Conservation (phyloP, 495 filamentous ascomycete species). For the Neurospora sp. region DNA sequence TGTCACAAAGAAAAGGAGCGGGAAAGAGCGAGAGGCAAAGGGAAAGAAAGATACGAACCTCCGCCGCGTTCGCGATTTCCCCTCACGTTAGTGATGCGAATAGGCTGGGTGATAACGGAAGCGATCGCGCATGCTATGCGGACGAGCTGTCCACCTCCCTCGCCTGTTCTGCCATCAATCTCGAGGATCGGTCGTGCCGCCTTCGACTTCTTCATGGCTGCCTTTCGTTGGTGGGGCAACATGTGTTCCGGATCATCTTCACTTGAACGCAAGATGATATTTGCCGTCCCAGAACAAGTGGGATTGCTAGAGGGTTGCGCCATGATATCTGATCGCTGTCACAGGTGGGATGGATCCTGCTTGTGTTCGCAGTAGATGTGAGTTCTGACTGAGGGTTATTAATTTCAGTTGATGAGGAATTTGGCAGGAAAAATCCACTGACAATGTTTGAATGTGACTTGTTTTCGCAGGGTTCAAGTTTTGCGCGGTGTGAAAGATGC, state of each 20-base stretch:
- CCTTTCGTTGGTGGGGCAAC: neutral
- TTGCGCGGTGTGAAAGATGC: neutral
- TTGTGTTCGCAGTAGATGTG: neutral
- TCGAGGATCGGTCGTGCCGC: conserved; percentile 13
- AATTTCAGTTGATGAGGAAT: neutral
- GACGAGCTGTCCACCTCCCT: conserved; percentile 79
- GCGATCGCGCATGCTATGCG: conserved; percentile 62
- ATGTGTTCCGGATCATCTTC: neutral
- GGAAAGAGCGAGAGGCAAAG: conserved; percentile 4
- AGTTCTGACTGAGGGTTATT: neutral
- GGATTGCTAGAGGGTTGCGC: neutral
- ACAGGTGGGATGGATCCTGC: neutral
- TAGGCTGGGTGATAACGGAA: conserved; percentile 51
- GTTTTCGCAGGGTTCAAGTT: neutral
- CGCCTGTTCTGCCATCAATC: conserved; percentile 63
- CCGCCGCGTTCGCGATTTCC: conserved; percentile 49
- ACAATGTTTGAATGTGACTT: neutral
- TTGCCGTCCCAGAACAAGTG: neutral
- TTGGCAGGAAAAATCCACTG: neutral
- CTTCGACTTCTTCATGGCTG: conserved; percentile 11
- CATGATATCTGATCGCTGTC: neutral
- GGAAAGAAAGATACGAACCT: conserved; percentile 18
- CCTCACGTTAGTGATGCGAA: conserved; percentile 59
- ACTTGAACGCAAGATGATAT: neutral
- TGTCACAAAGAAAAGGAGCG: neutral